Evolutionary conservation across 2,329 filamentous ascomycete genomes (phyloP), one percentile per base, ranked within the genome.

Genomic region (Fonsecaea monophora): DNA sequence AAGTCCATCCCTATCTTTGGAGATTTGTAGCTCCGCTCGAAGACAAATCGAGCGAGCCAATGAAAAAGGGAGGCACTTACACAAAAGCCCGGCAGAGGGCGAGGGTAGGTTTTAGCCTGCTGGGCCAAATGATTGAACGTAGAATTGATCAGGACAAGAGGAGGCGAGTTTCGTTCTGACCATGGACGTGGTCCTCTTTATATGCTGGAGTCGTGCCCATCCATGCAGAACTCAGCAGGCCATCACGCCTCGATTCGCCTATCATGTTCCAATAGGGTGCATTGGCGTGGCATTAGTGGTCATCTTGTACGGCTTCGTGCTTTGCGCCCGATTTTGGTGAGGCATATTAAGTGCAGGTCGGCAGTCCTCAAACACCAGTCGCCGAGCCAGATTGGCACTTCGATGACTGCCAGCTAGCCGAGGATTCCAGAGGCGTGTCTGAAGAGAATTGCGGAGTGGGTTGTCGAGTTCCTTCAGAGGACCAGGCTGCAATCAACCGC

Each of bases 211-310:
- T 25, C 12, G 8, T 10, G 4, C 10, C 45, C 18, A 25, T 10
- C 45, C 18, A 25, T 50, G 18, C 45, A 25, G n/a, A 34, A 10
- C 32, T 5, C 30, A 25, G n/a, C 40, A 30, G 38, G 57, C 13
- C 35, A 34, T 60, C 25, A 48, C 15, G 18, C 25, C 38, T 32
- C 32, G 6, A 21, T 35, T 34, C 54, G 21, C 48, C 55, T 64
- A 42, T 60, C 37, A 57, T 32, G 21, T 50, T 53, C 35, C 30
- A 53, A 56, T 54, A 50, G 21, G 59, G 38, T 64, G 62, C 56
- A 53, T 64, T 64, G 62, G 62, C 48, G 62, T 40, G n/a, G 37
- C 42, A 30, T 60, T 64, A 64, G 62, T 40, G 62, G 55, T 53
- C 21, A 45, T 32, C 55, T 59, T 57, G 32, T 60, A 18, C 55